phyloP scores from a whole-genome alignment of 306 rosid genomes.

The Vicia faba region DNA sequence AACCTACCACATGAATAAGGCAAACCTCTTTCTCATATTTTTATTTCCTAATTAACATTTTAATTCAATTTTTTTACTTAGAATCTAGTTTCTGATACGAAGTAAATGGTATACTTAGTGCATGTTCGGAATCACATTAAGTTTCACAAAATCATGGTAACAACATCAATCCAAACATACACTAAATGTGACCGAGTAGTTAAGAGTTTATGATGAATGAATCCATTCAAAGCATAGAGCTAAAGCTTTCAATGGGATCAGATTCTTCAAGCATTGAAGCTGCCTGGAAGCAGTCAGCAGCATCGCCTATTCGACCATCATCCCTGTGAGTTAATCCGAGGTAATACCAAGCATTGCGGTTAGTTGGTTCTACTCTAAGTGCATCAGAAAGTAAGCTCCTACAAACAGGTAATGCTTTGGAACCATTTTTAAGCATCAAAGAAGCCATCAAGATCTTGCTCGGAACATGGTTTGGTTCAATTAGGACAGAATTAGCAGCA shows the following conservation, averaged over 20 bases:
- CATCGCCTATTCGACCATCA: slow-evolving; percentile 75
- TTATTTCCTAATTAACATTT: slow-evolving; percentile 30
- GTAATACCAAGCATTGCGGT: slow-evolving; percentile 80
- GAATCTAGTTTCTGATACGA: slow-evolving; percentile 31
- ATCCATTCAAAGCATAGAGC: slow-evolving; percentile 50
- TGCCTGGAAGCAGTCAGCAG: slow-evolving; percentile 92
- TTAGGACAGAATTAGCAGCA: slow-evolving; percentile 51
- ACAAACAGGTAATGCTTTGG: slow-evolving; percentile 68
- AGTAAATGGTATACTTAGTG: not conserved
- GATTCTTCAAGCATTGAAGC: slow-evolving; percentile 96
- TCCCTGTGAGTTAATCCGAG: slow-evolving; percentile 75
- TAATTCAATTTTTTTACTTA: slow-evolving; percentile 11
- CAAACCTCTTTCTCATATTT: slow-evolving; percentile 17
- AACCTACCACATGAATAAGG: slow-evolving; percentile 30
- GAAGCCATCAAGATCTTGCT: slow-evolving; percentile 69
- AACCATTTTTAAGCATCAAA: slow-evolving; percentile 57
- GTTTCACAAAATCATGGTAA: not conserved
- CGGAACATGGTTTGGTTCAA: slow-evolving; percentile 66
- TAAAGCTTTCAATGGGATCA: slow-evolving; percentile 80
- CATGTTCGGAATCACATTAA: not conserved
- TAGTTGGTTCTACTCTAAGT: slow-evolving; percentile 80
- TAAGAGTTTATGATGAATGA: not conserved
- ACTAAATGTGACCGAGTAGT: slow-evolving; percentile 11
- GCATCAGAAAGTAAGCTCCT: slow-evolving; percentile 87
- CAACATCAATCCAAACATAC: not conserved